Percentiles rank a stretch among this genome's conserved stretches.
phyloP scores from a whole-genome alignment of 768 basidiomycete genomes.

The Rhizopogon vesiculosus region DNA sequence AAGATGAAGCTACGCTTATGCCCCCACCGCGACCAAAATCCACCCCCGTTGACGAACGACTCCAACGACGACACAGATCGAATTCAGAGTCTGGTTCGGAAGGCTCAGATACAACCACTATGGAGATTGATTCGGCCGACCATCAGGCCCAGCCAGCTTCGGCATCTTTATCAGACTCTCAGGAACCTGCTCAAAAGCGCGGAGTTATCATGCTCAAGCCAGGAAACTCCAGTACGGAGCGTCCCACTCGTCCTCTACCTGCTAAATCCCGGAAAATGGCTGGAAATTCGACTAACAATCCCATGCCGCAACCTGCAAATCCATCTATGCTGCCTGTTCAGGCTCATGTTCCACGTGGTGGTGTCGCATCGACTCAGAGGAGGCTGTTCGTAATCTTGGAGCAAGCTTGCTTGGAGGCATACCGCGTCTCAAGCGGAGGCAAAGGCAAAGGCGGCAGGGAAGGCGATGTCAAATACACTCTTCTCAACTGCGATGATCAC shows the following conservation, averaged over 20 bases:
- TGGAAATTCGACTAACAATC: constrained; percentile 34
- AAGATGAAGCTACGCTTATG: constrained; percentile 24
- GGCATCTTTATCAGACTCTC: constrained; percentile 1
- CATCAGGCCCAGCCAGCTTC: neutral
- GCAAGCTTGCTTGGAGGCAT: constrained; percentile 94
- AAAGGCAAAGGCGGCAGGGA: constrained; percentile 48
- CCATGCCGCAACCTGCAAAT: constrained; percentile 51
- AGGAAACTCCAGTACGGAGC: constrained; percentile 26
- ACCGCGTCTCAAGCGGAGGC: constrained; percentile 66
- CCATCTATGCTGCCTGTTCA: constrained; percentile 81
- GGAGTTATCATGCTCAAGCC: constrained; percentile 17
- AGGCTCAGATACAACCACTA: constrained; percentile 26
- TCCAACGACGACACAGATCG: constrained; percentile 41
- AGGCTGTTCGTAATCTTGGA: constrained; percentile 87
- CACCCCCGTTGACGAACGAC: constrained; percentile 60
- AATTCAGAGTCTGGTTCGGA: constrained; percentile 32
- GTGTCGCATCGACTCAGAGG: constrained; percentile 50
- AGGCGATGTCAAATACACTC: constrained; percentile 89
- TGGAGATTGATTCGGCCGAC: constrained; percentile 19
- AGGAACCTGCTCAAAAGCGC: constrained; percentile 12
- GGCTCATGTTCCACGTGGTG: constrained; percentile 63
- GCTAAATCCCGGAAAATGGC: constrained; percentile 51
- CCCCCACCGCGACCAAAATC: constrained; percentile 72
- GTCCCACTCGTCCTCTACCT: constrained; percentile 65
- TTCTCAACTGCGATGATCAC: constrained; percentile 98